phyloP scores from a whole-genome alignment of 176 grass and related monocot species.

The Cenchrus fungigraminus region DNA sequence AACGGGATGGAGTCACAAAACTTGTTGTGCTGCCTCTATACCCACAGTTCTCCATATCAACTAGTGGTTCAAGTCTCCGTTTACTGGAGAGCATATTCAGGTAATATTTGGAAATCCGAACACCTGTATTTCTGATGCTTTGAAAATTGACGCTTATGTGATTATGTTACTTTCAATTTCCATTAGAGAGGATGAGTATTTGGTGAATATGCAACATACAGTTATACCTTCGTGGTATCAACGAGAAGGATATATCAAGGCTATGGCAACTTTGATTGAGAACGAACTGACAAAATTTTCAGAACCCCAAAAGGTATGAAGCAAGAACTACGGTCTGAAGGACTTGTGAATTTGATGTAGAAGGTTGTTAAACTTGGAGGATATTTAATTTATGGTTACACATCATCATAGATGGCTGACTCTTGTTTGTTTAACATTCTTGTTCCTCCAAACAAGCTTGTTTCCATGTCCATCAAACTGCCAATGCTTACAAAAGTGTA shows the following conservation, averaged over 20 bases:
- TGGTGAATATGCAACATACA: constrained; percentile 99
- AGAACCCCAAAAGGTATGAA: constrained; percentile 69
- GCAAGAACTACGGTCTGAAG: constrained; percentile 37
- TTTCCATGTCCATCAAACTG: constrained; percentile 23
- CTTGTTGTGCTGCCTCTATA: constrained; percentile 98
- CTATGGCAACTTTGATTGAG: constrained; percentile 95
- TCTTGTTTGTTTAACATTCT: background rate
- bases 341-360: constrained; percentile 8
- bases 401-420: constrained; percentile 2
- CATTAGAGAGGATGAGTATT: constrained; percentile 94
- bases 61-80: constrained; percentile 97
- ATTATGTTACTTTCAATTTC: constrained; percentile 32
- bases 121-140: constrained; percentile 10
- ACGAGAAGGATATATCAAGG: constrained; percentile 98
- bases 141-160: background rate
- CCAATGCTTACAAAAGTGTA: constrained; percentile 11
- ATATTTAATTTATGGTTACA: constrained; percentile 20
- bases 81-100: constrained; percentile 98
- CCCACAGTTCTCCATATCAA: constrained; percentile 99
- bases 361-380: constrained; percentile 13
- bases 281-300: constrained; percentile 81
- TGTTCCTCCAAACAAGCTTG: background rate
- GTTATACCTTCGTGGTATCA: constrained; percentile 99
- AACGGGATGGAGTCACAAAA: constrained; percentile 94
- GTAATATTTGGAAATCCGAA: constrained; percentile 45